Percentiles rank a stretch among this genome's conserved stretches.
phyloP scores from a whole-genome alignment of 1,284 basidiomycete species.

The Anthracocystis walkeri region DNA sequence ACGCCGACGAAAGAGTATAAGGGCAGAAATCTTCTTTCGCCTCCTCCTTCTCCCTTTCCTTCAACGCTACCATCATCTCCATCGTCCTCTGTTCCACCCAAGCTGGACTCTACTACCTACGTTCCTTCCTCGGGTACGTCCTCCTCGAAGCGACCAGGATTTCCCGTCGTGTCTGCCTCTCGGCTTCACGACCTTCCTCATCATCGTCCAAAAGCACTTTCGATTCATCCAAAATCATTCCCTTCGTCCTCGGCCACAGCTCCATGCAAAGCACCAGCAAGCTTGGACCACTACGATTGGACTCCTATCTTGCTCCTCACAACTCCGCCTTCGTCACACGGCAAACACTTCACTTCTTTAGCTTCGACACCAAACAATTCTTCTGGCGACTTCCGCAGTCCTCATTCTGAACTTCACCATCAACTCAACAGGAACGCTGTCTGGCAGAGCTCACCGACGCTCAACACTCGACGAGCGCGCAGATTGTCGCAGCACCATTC shows the following conservation, averaged over 20 bases:
- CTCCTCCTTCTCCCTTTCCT: neutral
- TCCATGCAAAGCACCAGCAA: neutral
- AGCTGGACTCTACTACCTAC: neutral
- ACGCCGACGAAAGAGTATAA: conserved; percentile 4
- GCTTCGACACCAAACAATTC: neutral
- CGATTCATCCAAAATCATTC: neutral
- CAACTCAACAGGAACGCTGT: conserved; percentile 10
- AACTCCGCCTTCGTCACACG: conserved; percentile 17
- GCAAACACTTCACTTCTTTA: neutral
- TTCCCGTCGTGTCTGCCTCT: neutral
- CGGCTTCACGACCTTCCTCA: neutral
- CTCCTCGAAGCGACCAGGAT: neutral
- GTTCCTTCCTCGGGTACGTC: neutral
- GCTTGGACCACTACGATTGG: conserved; percentile 17
- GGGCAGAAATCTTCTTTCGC: neutral
- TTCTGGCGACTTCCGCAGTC: neutral
- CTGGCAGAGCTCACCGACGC: conserved; percentile 26
- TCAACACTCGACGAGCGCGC: conserved; percentile 14
- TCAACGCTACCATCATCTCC: neutral
- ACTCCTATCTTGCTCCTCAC: conserved; percentile 25
- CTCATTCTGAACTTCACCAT: neutral
- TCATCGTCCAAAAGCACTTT: neutral
- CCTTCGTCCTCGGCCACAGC: neutral
- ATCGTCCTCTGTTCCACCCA: neutral
- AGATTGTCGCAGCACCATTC: conserved; percentile 4